Evolutionary conservation across 2,329 filamentous ascomycete genomes (phyloP), one percentile per base, ranked within the genome.

Genomic region (Chaetothyriales sp.): DNA sequence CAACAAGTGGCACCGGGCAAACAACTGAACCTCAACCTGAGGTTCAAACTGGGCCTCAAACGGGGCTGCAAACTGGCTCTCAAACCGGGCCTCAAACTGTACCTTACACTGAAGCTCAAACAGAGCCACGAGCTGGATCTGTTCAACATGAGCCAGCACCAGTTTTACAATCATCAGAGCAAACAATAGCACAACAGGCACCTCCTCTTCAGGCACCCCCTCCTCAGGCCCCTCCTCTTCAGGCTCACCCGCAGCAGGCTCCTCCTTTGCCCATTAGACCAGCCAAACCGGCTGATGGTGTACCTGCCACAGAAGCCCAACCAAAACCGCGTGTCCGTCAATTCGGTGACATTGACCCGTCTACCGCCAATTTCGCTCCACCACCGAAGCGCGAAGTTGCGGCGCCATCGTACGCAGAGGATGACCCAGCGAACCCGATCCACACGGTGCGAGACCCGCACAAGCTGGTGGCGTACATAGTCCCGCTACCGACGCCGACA

Each of bases 401-500:
- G 2, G 10, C 5, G 10, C 32, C 32, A 12, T 15, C 32, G 5
- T 39, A 15, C 12, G 10, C 32, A 5, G 51, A 56, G 32, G 58
- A 61, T 28, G 55, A 61, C 55, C 54, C 61, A 51, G 53, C 60
- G 5, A 63, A 65, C 10, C 63, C 66, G 5, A 61, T 70, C 12
- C 66, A 66, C 51, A 70, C 69, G 55, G 64, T 63, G 2, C 62
- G 69, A 20, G 66, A 70, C 53, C 64, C 68, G 3, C 66, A 70
- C 46, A 68, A 65, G 48, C 61, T 71, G 7, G 65, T 65, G 9
- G 69, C 66, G 7, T 72, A 72, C 49, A 60, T 72, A 1, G 61
- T 72, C 5, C 70, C 70, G 0, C 70, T 71, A 43, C 70, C 70
- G 1, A 69, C 68, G 50, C 70, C 70, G 3, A 55, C 61, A 1